Percentiles rank a stretch among this genome's conserved stretches.
Evolutionary conservation across 257 asterid species (phyloP).

Genomic region (Fraxinus anomala): DNA sequence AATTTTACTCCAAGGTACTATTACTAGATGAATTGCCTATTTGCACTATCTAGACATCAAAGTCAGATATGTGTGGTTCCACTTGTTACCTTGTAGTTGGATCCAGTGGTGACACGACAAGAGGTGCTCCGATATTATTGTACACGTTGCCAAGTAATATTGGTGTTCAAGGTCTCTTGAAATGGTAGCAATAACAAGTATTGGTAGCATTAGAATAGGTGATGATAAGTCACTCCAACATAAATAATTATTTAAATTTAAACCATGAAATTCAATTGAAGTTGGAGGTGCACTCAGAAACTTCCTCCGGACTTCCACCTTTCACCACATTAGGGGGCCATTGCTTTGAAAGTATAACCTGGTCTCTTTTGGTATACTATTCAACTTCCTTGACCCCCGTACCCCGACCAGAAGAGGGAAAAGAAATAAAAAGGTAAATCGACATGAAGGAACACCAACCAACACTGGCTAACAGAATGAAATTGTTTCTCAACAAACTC

Average conservation of each 20-base stretch:
- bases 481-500: not conserved
- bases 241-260: not conserved
- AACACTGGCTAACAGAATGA: not conserved
- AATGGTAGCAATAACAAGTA: not conserved
- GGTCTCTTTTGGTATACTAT: not conserved
- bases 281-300: not conserved
- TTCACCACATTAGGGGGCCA: not conserved
- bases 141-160: not conserved
- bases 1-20: not conserved
- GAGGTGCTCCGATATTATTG: not conserved
- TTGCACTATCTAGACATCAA: not conserved
- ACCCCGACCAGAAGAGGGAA: not conserved
- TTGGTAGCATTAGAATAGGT: not conserved
- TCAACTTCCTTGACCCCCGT: not conserved
- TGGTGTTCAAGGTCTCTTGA: not conserved
- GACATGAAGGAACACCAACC: not conserved
- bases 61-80: not conserved
- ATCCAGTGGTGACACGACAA: not conserved
- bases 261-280: not conserved
- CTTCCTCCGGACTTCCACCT: not conserved
- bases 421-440: not conserved
- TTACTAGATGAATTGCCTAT: not conserved
- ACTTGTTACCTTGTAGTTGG: not conserved
- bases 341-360: not conserved
- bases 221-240: not conserved